Conservation (phyloP, 139 green algal species). For the Chlamydomonas incerta region DNA sequence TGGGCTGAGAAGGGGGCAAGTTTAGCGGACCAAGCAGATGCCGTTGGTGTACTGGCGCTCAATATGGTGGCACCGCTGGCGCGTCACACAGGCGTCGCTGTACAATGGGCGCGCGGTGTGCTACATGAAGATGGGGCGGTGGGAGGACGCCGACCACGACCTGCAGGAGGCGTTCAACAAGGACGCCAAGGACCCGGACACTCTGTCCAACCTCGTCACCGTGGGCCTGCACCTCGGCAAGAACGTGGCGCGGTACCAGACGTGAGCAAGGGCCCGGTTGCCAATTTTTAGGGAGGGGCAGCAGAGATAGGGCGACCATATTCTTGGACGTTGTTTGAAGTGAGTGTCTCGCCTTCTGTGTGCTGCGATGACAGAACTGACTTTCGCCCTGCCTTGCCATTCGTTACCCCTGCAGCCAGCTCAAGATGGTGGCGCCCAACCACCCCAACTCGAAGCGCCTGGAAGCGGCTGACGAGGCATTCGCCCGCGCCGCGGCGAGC, state of each 20-base stretch:
- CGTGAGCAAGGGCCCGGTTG: constrained; percentile 63
- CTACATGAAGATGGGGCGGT: constrained; percentile 92
- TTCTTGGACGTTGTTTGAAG: no score
- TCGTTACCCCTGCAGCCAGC: constrained; percentile 56
- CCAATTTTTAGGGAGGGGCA: no score
- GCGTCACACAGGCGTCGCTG: constrained; percentile 70
- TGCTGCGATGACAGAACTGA: no score
- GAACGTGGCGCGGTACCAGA: constrained; percentile 73
- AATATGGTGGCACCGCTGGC: no score
- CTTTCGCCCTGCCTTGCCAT: background rate
- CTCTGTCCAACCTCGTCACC: constrained; percentile 92
- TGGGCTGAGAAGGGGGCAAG: no score
- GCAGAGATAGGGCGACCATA: no score
- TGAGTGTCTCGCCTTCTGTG: no score
- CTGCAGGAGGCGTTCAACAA: constrained; percentile 85
- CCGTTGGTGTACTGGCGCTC: no score
- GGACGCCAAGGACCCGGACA: constrained; percentile 90
- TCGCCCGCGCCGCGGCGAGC: constrained; percentile 71
- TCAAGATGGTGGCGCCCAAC: constrained; percentile 76
- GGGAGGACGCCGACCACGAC: constrained; percentile 79
- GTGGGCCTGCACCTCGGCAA: constrained; percentile 90
- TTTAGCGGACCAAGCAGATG: no score
- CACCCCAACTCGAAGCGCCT: constrained; percentile 73
- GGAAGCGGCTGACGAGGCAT: constrained; percentile 75
- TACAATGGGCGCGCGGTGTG: constrained; percentile 90